These are phyloP conservation scores for Fusarium brachygibbosum DNA, from an alignment of 2,329 filamentous ascomycete genomes.

Conservation along the genomic window DNA sequence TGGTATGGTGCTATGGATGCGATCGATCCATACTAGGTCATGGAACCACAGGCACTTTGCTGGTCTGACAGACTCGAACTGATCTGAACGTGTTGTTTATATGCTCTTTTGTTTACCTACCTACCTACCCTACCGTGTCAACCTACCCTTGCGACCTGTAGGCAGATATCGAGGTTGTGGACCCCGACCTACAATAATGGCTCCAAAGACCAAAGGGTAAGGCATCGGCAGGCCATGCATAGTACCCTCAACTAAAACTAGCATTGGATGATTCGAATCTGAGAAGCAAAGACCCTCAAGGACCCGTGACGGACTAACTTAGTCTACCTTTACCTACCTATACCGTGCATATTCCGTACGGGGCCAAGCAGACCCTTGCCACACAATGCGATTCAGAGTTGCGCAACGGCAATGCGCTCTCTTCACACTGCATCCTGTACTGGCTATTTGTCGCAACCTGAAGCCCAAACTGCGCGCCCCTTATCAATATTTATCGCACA, in stretches of 20 bases:
- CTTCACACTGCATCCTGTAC: constrained; percentile 5
- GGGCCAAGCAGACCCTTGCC: constrained; percentile 44
- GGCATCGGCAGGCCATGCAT: constrained; percentile 43
- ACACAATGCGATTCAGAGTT: constrained; percentile 44
- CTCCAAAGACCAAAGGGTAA: constrained; percentile 33
- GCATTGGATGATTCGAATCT: constrained; percentile 15
- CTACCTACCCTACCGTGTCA: not conserved
- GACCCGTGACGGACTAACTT: constrained; percentile 38
- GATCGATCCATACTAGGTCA: constrained; percentile 7
- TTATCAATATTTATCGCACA: not conserved
- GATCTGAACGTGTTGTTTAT: constrained; percentile 7
- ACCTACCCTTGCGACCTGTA: constrained; percentile 2
- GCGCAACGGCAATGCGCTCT: constrained; percentile 40
- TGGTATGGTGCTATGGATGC: constrained; percentile 31
- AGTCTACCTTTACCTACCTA: constrained; percentile 12
- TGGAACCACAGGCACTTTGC: constrained; percentile 17
- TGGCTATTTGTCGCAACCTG: not conserved
- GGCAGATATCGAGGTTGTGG: constrained; percentile 20
- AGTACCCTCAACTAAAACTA: constrained; percentile 15
- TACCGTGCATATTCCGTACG: constrained; percentile 37
- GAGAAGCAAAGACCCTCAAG: constrained; percentile 22
- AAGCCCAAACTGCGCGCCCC: not conserved
- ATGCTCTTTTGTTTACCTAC: constrained; percentile 17
- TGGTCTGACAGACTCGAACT: constrained; percentile 10
- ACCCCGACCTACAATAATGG: constrained; percentile 35